Base-by-base conservation (phyloP, 768 basidiomycete species). In the Auricularia auricula-judae region DNA sequence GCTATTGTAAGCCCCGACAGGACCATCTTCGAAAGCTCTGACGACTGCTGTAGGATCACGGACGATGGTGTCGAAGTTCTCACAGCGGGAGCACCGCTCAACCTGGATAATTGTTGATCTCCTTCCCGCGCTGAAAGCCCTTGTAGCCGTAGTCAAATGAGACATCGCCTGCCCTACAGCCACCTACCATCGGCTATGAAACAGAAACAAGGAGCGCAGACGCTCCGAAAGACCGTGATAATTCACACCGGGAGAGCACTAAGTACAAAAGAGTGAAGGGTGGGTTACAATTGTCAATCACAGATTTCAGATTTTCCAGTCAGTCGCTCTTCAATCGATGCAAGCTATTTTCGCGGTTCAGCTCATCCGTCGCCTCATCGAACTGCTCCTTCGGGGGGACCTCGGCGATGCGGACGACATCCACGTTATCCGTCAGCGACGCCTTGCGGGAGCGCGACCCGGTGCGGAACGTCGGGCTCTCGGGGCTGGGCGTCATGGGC, bases 61-160 rank as follows among this genome's bases (percentile, higher is more conserved):
- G 93, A 94, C 70, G 88, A 85, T 23, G 94, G 94, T 3, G 88
- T 88, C 36, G 94, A 98, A 73, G 80, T 94, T 67, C 80, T 98
- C 35, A 96, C 94, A 3, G 86, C 47, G 11, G 47, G 47, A 16
- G 47, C 47, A 21, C 47, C 47, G 47, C 18, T 51, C 11, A 16
- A 51, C 5, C 16, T 51, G 47, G 47, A 51, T 14, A 42, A 42
- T 18, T 51, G 47, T 5, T 18, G 47, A 18, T 11, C 10, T 10
- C 43, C 18, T 18, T 11, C 3, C 10, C 43, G 3, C 18, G 2
- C 10, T 18, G 10, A 10, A 44, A 44, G 10, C 43, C 11, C 43
- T 11, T 44, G 43, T 44, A 44, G 10, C 43, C 11, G 18, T 51
- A 51, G 47, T 51, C 5, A 5, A 44, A 18, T 11, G 43, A 44